Percentiles rank a stretch among this genome's conserved stretches.
These are phyloP conservation scores for Dacryopinax spathularia DNA, from an alignment of 768 basidiomycete genomes.

Conservation along the genomic window DNA sequence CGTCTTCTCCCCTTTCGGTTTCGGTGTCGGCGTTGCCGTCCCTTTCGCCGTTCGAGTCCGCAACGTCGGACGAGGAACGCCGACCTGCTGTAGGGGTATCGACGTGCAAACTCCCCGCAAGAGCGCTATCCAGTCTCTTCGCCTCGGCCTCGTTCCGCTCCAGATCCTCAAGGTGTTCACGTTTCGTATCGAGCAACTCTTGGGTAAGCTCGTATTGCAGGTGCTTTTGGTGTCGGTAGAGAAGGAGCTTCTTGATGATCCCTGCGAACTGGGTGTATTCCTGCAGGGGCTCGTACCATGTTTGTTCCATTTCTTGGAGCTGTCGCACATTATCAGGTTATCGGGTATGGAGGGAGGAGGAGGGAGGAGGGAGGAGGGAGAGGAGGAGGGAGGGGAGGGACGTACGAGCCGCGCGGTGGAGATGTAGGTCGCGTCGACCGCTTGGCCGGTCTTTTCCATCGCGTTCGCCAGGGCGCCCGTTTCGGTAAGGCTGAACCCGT, in stretches of 20 bases:
- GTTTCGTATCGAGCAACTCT: slow-evolving; percentile 71
- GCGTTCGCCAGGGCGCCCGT: slow-evolving; percentile 56
- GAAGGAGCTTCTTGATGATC: slow-evolving; percentile 87
- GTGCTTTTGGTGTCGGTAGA: slow-evolving; percentile 94
- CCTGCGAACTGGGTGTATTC: slow-evolving; percentile 89
- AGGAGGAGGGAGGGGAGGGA: slow-evolving; percentile 5
- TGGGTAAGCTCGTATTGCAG: slow-evolving; percentile 96
- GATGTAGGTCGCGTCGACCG: slow-evolving; percentile 85
- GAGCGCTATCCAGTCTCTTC: slow-evolving; percentile 71
- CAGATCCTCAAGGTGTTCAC: slow-evolving; percentile 70
- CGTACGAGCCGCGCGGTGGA: slow-evolving; percentile 78
- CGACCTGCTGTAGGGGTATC: neutral
- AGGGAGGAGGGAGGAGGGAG: neutral
- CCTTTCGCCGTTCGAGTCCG: slow-evolving; percentile 5
- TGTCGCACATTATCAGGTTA: slow-evolving; percentile 19
- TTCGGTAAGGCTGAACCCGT: slow-evolving; percentile 88
- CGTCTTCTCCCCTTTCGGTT: slow-evolving; percentile 4
- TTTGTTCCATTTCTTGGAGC: slow-evolving; percentile 89
- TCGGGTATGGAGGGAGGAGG: neutral
- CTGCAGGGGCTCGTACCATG: slow-evolving; percentile 89
- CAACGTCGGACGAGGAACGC: neutral
- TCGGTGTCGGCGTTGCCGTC: slow-evolving; percentile 3
- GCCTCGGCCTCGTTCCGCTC: slow-evolving; percentile 91
- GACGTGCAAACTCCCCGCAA: slow-evolving; percentile 31
- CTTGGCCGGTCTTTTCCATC: slow-evolving; percentile 94